phyloP scores from a whole-genome alignment of 2,329 filamentous ascomycete genomes.

The Aspergillus arachidicola region DNA sequence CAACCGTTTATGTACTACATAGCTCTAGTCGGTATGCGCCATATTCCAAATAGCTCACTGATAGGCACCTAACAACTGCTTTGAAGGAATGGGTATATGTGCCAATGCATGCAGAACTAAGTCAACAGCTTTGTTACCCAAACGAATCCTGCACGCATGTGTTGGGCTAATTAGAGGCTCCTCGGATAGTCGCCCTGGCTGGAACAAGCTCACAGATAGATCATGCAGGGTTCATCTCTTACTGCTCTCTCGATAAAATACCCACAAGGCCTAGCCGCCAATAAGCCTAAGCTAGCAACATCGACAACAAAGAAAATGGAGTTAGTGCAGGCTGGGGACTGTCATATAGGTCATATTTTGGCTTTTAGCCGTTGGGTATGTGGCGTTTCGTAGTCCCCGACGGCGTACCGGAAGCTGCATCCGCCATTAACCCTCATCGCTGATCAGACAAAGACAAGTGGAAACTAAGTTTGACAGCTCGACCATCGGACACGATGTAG shows the following conservation, averaged over 20 bases:
- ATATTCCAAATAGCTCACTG: background rate
- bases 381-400: background rate
- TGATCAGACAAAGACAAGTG: background rate
- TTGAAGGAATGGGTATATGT: background rate
- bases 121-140: background rate
- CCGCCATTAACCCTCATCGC: background rate
- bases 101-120: background rate
- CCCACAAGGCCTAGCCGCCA: background rate
- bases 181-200: background rate
- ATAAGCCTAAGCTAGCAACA: background rate
- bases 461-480: background rate
- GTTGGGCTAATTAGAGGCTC: background rate
- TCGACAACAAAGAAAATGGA: background rate
- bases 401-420: background rate
- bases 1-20: background rate
- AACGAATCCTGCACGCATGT: background rate
- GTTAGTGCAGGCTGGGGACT: background rate
- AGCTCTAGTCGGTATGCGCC: background rate
- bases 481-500: background rate
- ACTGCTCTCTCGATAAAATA: background rate
- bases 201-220: background rate
- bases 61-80: background rate
- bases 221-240: background rate
- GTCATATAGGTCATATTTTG: background rate
- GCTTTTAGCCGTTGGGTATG: background rate